Base-by-base conservation (phyloP, 805 yeast genomes). In the Hanseniaspora hatyaiensis region DNA sequence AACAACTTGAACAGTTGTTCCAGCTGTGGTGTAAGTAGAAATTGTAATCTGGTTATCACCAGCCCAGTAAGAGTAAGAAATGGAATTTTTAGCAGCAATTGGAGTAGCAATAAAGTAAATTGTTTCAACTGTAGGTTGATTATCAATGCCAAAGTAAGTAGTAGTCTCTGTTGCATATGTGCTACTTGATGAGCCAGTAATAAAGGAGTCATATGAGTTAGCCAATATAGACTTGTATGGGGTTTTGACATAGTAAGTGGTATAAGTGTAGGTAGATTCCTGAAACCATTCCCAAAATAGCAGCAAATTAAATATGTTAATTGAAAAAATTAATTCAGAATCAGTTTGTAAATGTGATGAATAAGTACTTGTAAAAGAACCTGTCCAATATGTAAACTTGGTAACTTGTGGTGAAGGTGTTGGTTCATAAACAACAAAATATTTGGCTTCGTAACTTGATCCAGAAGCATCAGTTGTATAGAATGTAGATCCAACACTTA, bases 121-220 rank as follows among this genome's bases (percentile, higher is more conserved):
- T 9, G 48, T 44, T 23, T 50, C 49, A 22, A 51, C 50, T 6
- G 47, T 42, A 13, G 40, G 40, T 3, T 37, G 9, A 22, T 37
- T 26, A n/a, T 53, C 52, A 3, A 50, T 5, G 12, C 55, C 55
- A 22, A 49, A 38, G 39, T 40, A 28, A 1, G 51, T 47, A 3
- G 28, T 41, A 16, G 24, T 28, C 5, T 24, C 29, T 4, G 53
- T 52, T 6, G 50, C 32, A 34, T 40, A 50, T 4, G 54, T 52
- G n/a, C 50, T 30, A 18, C 47, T 40, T 4, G 19, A 23, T 12
- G 34, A 8, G 12, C 49, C 52, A 30, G 49, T 37, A 16, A 37
- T 45, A 47, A 50, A 39, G n/a, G 31, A 13, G 19, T 34, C 18
- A 19, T 33, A 22, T 20, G 38, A 18, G 22, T 34, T 34, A 4